Base-by-base conservation (phyloP, 2,329 filamentous ascomycete genomes). In the Lecanicillium sp. region DNA sequence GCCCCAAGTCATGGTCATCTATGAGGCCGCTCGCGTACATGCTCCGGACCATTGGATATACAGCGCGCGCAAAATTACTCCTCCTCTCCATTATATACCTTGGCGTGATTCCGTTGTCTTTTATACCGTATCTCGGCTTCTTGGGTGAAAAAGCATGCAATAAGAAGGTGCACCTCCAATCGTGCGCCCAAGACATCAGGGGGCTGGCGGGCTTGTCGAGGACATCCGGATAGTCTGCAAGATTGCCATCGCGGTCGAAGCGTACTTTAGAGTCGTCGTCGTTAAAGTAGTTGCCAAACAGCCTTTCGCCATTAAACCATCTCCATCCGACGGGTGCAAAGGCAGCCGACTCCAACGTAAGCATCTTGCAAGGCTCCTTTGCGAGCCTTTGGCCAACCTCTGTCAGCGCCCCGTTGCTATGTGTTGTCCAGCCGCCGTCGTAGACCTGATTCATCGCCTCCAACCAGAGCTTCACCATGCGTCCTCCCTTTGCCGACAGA, bases 361-460 rank as follows among this genome's bases (percentile, higher is more conserved):
- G 47, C 38, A 51, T 40, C 40, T 53, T 46, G 15, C 51, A 47
- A 6, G 51, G 41, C 28, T 48, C 46, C 4, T 35, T 16, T 6
- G 43, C 42, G 4, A 85, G 62, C 41, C 65, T 64, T 48, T 80
- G 80, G 11, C 62, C 47, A 9, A 55, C 20, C 8, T 28, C 18
- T 4, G 51, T 55, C 9, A 57, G 41, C 8, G 49, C 43, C 5
- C 27, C 31, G 43, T 56, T 53, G 42, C 49, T 51, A 34, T 56
- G 53, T 1, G 51, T 52, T n/a, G 43, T 50, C 52, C 51, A 57
- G 5, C 35, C 35, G 8, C 54, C 52, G 22, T 52, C 42, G 41
- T 51, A 59, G 13, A 47, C 51, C 3, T 45, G 19, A 43, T 57
- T 45, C 52, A 53, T 53, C 16, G 29, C 35, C 9, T 47, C 38